Conservation (phyloP, 257 asterid genomes). For the Solanum clarkiae region DNA sequence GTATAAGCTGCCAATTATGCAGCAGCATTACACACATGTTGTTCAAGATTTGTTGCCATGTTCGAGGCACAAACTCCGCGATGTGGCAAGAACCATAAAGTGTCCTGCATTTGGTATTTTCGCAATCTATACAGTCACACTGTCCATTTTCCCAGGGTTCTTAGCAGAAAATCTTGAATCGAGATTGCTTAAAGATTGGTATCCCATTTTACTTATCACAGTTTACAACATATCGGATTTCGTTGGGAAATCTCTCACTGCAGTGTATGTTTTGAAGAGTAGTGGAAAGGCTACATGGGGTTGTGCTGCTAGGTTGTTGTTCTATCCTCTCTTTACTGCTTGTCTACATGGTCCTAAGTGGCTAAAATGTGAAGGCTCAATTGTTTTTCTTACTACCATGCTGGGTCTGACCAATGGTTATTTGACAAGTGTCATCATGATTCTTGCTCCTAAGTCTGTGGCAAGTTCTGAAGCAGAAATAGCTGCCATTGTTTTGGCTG, state of each 20-base stretch:
- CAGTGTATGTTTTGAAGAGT: conserved; percentile 21
- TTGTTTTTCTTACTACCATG: conserved; percentile 39
- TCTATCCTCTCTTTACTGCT: conserved; percentile 52
- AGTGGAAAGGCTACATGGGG: conserved; percentile 48
- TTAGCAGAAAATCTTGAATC: conserved; percentile 55
- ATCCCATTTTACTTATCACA: conserved; percentile 44
- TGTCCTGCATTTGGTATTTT: conserved; percentile 56
- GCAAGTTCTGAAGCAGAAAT: conserved; percentile 44
- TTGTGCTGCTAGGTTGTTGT: conserved; percentile 41
- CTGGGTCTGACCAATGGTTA: conserved; percentile 69
- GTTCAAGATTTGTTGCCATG: conserved; percentile 3
- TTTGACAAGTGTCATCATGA: conserved; percentile 71
- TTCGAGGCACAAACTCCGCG: conserved; percentile 16
- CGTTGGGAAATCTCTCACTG: conserved; percentile 51
- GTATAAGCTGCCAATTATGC: conserved; percentile 41
- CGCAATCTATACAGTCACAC: conserved; percentile 51
- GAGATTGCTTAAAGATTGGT: conserved; percentile 45
- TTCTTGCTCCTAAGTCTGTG: conserved; percentile 61
- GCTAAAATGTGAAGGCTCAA: conserved; percentile 58
- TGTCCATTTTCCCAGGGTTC: conserved; percentile 72
- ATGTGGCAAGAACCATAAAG: conserved; percentile 20
- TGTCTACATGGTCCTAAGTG: conserved; percentile 67
- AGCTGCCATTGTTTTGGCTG: conserved; percentile 65
- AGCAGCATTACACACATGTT: conserved; percentile 14
- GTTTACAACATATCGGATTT: conserved; percentile 51